A percentile compares a stretch with the other conserved stretches of the same genome.
phyloP scores from a whole-genome alignment of 768 basidiomycete genomes.

The Leucosporidium creatinivorum region DNA sequence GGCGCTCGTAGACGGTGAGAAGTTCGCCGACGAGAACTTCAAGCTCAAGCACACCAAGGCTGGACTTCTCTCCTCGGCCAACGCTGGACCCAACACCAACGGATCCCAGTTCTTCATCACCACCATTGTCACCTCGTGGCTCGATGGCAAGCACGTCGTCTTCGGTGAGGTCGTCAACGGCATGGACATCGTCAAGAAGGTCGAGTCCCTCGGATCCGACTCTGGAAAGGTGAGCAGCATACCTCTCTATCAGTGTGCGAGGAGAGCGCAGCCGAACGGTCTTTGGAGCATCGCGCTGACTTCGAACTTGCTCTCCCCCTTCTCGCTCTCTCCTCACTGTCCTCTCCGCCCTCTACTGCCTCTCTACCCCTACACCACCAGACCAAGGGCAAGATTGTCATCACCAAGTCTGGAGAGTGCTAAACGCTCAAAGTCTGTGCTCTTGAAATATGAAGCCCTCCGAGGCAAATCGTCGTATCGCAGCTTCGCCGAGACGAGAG shows the following conservation, averaged over 20 bases:
- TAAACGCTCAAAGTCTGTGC: not conserved
- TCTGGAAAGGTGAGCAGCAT: constrained; percentile 28
- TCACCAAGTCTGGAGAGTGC: constrained; percentile 22
- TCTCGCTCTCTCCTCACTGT: not conserved
- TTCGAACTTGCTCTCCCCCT: not conserved
- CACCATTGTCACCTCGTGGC: constrained; percentile 32
- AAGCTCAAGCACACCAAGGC: constrained; percentile 88
- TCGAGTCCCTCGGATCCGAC: constrained; percentile 36
- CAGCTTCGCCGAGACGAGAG: too few species aligned
- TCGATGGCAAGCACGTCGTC: constrained; percentile 51
- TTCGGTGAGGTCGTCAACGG: constrained; percentile 36
- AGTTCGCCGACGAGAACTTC: constrained; percentile 88
- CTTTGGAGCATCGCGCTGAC: too few species aligned
- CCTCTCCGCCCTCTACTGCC: too few species aligned
- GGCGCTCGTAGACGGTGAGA: constrained; percentile 73
- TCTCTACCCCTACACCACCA: not conserved
- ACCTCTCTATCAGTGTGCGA: too few species aligned
- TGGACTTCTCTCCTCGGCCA: constrained; percentile 95
- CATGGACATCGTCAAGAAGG: constrained; percentile 37
- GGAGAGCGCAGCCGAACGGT: too few species aligned
- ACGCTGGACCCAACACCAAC: constrained; percentile 80
- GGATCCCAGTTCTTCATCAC: constrained; percentile 24
- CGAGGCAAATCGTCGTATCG: too few species aligned
- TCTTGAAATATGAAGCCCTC: too few species aligned
- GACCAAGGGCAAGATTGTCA: constrained; percentile 18